Evolutionary conservation across 106 monocot species (phyloP).

Genomic region (Allium cepa): DNA sequence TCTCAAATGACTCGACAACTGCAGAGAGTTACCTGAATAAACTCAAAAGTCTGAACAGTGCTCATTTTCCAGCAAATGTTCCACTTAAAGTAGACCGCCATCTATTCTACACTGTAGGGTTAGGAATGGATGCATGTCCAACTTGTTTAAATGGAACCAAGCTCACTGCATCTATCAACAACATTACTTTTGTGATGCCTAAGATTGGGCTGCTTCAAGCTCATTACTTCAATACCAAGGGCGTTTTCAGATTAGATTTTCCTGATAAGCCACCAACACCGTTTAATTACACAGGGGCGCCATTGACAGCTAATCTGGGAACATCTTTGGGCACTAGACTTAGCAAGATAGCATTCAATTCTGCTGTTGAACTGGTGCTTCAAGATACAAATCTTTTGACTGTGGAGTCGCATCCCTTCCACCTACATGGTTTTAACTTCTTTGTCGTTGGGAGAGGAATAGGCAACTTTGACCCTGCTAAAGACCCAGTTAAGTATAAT

Average conservation of each 20-base stretch:
- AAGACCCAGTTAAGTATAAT: conserved; percentile 21
- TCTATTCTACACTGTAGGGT: conserved; percentile 19
- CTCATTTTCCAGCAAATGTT: conserved; percentile 13
- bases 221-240: conserved; percentile 18
- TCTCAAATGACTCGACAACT: conserved; percentile 8
- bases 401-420: conserved; percentile 19
- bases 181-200: conserved; percentile 27
- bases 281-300: conserved; percentile 25
- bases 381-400: conserved; percentile 21
- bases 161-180: conserved; percentile 17
- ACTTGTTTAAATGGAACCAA: conserved; percentile 13
- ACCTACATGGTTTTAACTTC: conserved; percentile 27
- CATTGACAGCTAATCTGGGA: conserved; percentile 18
- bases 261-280: conserved; percentile 12
- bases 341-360: conserved; percentile 16
- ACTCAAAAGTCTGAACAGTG: conserved; percentile 14
- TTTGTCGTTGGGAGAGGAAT: conserved; percentile 21
- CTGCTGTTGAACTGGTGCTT: conserved; percentile 19
- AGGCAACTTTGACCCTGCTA: conserved; percentile 16
- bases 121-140: conserved; percentile 16
- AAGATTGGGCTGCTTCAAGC: conserved; percentile 19
- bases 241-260: conserved; percentile 24
- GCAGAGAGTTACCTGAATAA: conserved; percentile 6
- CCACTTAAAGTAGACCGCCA: conserved; percentile 12
- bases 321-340: conserved; percentile 11